Conservation (phyloP, 495 filamentous ascomycete genomes). For the Penicillium steckii region DNA sequence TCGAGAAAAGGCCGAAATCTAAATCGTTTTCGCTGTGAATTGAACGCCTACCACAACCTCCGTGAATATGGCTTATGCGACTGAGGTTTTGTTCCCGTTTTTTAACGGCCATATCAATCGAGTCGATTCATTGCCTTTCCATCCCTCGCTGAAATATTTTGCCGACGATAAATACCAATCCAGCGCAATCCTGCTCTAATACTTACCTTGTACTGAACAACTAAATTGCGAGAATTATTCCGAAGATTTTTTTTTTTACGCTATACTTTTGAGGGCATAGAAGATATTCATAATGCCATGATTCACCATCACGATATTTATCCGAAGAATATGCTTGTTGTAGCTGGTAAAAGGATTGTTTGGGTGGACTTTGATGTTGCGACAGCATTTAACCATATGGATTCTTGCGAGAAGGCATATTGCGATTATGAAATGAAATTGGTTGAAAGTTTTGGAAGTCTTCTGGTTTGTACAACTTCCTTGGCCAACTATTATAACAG, state of each 20-base stretch:
- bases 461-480: constrained; percentile 4
- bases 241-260: constrained; percentile 11
- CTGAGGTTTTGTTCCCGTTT: constrained; percentile 18
- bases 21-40: constrained; percentile 24
- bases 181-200: constrained; percentile 22
- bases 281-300: constrained; percentile 11
- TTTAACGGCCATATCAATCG: constrained; percentile 21
- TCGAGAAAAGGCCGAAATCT: constrained; percentile 21
- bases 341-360: constrained; percentile 15
- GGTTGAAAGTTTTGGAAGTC: constrained; percentile 8
- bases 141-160: constrained; percentile 16
- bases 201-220: constrained; percentile 15
- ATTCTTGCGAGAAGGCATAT: constrained; percentile 4
- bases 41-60: constrained; percentile 24
- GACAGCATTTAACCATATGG: constrained; percentile 14
- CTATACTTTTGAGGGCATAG: constrained; percentile 21
- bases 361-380: constrained; percentile 30
- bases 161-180: constrained; percentile 8
- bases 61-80: constrained; percentile 14
- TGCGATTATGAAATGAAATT: constrained; percentile 20
- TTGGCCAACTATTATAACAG: constrained; percentile 2
- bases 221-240: constrained; percentile 29
- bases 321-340: constrained; percentile 22
- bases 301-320: constrained; percentile 24
- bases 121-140: constrained; percentile 20